Percentiles rank a stretch among this genome's conserved stretches.
These are phyloP conservation scores for Leccinum sublutescens DNA, from an alignment of 768 basidiomycete genomes.

Conservation along the genomic window DNA sequence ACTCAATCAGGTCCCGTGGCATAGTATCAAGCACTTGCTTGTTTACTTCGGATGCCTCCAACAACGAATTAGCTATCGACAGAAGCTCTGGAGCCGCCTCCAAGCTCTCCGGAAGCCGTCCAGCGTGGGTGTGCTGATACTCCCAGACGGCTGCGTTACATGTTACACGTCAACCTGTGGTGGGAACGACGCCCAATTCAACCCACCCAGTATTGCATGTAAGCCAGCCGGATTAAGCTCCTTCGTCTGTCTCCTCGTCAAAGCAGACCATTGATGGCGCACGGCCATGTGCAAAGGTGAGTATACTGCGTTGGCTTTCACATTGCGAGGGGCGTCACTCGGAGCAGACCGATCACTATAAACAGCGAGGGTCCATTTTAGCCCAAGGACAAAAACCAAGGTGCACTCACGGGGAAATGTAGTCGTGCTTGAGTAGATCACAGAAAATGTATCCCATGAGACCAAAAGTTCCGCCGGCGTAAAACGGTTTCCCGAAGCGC, in stretches of 20 bases:
- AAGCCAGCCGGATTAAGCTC: constrained; percentile 75
- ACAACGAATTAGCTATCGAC: constrained; percentile 58
- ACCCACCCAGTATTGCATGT: constrained; percentile 70
- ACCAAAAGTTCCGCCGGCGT: constrained; percentile 91
- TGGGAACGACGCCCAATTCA: constrained; percentile 1
- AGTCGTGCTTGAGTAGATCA: constrained; percentile 85
- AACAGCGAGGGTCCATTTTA: constrained; percentile 10
- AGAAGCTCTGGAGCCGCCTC: constrained; percentile 56
- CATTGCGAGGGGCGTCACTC: constrained; percentile 56
- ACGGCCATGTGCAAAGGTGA: constrained; percentile 61
- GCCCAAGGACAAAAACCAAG: constrained; percentile 2
- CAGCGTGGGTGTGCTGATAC: constrained; percentile 60
- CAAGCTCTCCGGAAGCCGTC: constrained; percentile 53
- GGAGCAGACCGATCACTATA: constrained; percentile 61
- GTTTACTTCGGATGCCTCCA: constrained; percentile 66
- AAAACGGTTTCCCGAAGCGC: constrained; percentile 72
- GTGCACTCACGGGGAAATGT: constrained; percentile 72
- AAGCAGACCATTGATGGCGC: constrained; percentile 61
- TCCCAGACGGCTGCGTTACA: constrained; percentile 71
- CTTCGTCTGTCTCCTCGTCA: constrained; percentile 77
- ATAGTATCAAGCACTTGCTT: constrained; percentile 58
- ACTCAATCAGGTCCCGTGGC: constrained; percentile 67
- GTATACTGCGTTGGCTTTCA: constrained; percentile 64
- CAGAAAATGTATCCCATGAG: constrained; percentile 93
- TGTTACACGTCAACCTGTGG: constrained; percentile 14